Evolutionary conservation across 352 stramenopile genomes (phyloP).

Genomic region (Globisporangium megalacanthum): DNA sequence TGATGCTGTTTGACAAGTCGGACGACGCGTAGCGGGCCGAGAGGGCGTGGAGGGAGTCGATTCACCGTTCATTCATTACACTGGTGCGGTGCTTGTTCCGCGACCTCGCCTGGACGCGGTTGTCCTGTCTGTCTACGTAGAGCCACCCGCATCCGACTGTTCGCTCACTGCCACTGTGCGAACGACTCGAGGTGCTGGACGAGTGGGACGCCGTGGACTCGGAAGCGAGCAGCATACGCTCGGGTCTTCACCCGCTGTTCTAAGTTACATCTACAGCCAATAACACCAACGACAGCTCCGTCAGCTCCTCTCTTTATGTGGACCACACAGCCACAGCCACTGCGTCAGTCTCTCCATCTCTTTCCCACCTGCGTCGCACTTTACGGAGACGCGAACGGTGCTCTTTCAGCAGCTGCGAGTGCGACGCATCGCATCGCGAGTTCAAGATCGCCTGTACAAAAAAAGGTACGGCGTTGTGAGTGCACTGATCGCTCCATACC

Average conservation of each 20-base stretch:
- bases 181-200: conserved; percentile 53
- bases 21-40: no score
- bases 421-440: conserved; percentile 49
- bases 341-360: no score
- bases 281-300: no score
- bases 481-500: neutral
- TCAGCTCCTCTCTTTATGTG: no score
- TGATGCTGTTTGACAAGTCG: no score
- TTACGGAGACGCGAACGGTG: conserved; percentile 55
- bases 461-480: neutral
- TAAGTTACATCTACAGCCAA: conserved; percentile 38
- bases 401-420: conserved; percentile 59
- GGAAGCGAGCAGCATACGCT: conserved; percentile 47
- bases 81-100: no score
- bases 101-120: no score
- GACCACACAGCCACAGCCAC: conserved; percentile 5
- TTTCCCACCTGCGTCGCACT: conserved; percentile 52
- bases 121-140: no score
- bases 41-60: no score
- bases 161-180: conserved; percentile 33
- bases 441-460: conserved; percentile 54
- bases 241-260: conserved; percentile 45
- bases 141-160: no score
- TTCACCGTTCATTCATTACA: no score
- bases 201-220: conserved; percentile 60